These are phyloP conservation scores for Neurospora africana DNA, from an alignment of 495 filamentous ascomycete species.

Conservation along the genomic window DNA sequence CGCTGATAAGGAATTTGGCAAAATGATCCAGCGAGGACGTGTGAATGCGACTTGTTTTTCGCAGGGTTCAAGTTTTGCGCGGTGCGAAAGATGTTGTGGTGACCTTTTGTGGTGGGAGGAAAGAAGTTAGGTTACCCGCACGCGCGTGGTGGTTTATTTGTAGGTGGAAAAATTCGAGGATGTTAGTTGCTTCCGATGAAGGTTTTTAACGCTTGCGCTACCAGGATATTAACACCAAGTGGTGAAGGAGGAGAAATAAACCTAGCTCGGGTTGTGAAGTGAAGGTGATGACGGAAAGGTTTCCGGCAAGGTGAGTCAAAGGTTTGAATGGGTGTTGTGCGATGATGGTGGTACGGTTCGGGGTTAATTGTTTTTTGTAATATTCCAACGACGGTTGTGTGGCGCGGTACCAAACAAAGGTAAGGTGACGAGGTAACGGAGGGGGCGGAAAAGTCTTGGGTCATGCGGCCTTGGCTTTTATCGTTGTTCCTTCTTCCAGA, in stretches of 20 bases:
- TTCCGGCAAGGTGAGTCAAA: not conserved
- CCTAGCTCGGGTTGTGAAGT: not conserved
- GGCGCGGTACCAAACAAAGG: not conserved
- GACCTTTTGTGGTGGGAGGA: not conserved
- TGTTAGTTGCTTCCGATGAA: not conserved
- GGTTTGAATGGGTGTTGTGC: not conserved
- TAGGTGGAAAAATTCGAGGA: not conserved
- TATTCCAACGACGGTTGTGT: not conserved
- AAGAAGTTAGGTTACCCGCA: not conserved
- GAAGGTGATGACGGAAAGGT: not conserved
- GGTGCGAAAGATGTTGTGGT: not conserved
- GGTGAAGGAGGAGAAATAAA: not conserved
- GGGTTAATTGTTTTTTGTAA: not conserved
- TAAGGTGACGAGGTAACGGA: not conserved
- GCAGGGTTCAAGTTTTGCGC: not conserved
- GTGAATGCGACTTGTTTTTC: not conserved
- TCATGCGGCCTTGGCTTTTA: not conserved
- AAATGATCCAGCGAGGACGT: not conserved
- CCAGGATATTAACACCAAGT: not conserved
- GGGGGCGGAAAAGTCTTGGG: not conserved
- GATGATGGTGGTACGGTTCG: not conserved
- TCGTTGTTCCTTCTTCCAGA: not conserved
- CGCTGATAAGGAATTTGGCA: not conserved
- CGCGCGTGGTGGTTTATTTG: not conserved
- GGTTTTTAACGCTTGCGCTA: not conserved